phyloP scores from a whole-genome alignment of 352 stramenopile species.

The Phytophthora vignae region DNA sequence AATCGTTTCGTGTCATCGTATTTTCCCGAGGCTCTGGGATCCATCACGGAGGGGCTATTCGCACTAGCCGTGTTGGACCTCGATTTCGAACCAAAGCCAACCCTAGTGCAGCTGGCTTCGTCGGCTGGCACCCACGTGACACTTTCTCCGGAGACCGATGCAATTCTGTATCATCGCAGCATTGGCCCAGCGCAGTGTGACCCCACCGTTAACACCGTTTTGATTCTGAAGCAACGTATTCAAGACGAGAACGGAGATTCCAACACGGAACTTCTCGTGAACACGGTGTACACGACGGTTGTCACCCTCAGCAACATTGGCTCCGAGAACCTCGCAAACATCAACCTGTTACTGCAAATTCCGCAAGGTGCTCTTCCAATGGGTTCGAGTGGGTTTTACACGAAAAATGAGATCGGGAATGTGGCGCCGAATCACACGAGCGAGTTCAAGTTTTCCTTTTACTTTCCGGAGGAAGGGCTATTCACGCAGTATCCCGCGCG shows the following conservation, averaged over 20 bases:
- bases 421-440: conserved; percentile 52
- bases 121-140: conserved; percentile 19
- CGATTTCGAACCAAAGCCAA: conserved; percentile 21
- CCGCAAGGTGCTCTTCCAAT: conserved; percentile 64
- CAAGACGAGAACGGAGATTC: conserved; percentile 35
- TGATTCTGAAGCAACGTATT: conserved; percentile 66
- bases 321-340: conserved; percentile 27
- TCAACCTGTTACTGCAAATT: conserved; percentile 76
- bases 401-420: conserved; percentile 48
- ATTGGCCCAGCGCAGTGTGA: conserved; percentile 36
- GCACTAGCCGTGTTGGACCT: conserved; percentile 66
- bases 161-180: conserved; percentile 65
- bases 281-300: conserved; percentile 57
- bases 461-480: conserved; percentile 56
- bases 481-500: conserved; percentile 67
- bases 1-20: conserved; percentile 62
- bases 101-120: conserved; percentile 27
- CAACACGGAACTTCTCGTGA: conserved; percentile 53
- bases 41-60: conserved; percentile 61
- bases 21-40: conserved; percentile 57
- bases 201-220: conserved; percentile 38
- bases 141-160: conserved; percentile 24
- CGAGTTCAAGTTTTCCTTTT: conserved; percentile 59
- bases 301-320: conserved; percentile 72
- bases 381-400: conserved; percentile 49